Evolutionary conservation across 106 monocot species (phyloP), one percentile per base, ranked within the genome.

Genomic region (Dendrobium nobile): DNA sequence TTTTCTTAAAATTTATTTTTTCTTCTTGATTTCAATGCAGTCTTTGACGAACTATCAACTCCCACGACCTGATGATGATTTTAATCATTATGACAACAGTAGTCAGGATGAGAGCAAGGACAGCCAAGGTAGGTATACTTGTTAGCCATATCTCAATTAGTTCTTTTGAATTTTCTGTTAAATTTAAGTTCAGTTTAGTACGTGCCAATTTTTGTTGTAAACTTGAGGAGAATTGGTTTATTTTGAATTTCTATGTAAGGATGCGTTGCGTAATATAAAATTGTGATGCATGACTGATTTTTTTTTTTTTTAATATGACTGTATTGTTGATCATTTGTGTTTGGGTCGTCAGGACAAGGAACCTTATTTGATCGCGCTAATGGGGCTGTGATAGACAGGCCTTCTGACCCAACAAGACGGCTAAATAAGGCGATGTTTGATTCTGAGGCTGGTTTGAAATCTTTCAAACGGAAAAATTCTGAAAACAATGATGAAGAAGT

Each of bases 31-130:
- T 68, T 80, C 45, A 19, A 4, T 89, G 87, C 77, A 98, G 98
- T 77, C 98, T 68, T 87, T 98, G 91, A 85, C 91, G 91, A 95
- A 84, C 84, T 92, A 86, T 85, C 91, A 83, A 82, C 87, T 95
- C 20, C 92, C 98, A 6, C 83, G 77, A 72, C 89, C 82, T 4
- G 89, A 82, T 33, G 90, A 88, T 51, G 90, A 85, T 82, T 83
- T 86, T 75, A 88, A 89, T 74, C 82, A 77, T 75, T 87, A 86
- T 85, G 85, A 82, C 31, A 86, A 82, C 79, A 90, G 92, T 87
- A 93, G 92, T 77, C 85, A 82, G 78, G 91, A 90, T 75, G 90
- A 90, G 79, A 98, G 94, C 85, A 85, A 79, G 73, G 85, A 82
- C 72, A 95, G 87, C 85, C 88, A 89, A 92, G 98, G 98, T 95